phyloP scores from a whole-genome alignment of 257 asterid genomes.

The Solanum megistacrolobum region DNA sequence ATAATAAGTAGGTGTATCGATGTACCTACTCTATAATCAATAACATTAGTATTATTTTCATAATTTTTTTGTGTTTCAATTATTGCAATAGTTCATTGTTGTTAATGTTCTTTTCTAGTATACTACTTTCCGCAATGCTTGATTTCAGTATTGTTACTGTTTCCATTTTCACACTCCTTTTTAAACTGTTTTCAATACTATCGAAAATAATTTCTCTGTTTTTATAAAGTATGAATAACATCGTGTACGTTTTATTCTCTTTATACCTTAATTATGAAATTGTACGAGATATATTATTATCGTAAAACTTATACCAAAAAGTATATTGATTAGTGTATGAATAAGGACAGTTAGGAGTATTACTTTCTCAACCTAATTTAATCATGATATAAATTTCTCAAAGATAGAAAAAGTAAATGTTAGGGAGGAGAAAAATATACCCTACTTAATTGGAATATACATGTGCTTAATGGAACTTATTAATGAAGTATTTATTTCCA shows the following conservation, averaged over 20 bases:
- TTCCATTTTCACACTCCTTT: no score
- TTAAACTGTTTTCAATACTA: no score
- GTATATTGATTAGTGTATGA: not conserved
- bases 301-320: no score
- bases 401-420: not conserved
- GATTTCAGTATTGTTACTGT: not conserved
- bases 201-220: no score
- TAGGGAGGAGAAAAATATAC: not conserved
- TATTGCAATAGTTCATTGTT: no score
- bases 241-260: accelerated
- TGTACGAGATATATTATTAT: accelerated
- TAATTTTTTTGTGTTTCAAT: not conserved
- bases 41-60: not conserved
- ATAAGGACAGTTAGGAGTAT: no score
- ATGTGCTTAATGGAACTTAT: not conserved
- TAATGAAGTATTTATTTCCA: not conserved
- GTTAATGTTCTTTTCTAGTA: no score
- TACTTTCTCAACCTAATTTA: not conserved
- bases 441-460: not conserved
- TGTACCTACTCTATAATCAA: not conserved
- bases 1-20: not conserved
- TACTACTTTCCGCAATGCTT: not conserved
- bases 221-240: no score
- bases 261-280: accelerated
- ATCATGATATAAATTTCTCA: not conserved